Evolutionary conservation across 768 basidiomycete species (phyloP).

Genomic region (Serendipita vermifera): DNA sequence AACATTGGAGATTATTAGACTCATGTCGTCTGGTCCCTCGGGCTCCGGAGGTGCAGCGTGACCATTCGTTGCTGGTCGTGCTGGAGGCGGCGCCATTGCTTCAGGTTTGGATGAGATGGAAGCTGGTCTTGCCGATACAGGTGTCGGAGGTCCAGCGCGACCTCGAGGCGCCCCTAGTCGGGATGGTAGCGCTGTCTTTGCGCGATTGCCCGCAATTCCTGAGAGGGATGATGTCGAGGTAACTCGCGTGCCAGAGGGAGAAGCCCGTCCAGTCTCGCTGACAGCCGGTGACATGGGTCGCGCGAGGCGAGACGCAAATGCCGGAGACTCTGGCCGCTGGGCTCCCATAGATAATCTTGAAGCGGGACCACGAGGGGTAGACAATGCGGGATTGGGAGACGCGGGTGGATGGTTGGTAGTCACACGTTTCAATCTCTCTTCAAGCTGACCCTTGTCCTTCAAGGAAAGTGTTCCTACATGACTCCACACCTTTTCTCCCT

Average conservation of each 20-base stretch:
- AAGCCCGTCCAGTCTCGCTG: conserved; percentile 31
- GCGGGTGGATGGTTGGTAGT: conserved; percentile 37
- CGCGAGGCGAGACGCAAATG: conserved; percentile 28
- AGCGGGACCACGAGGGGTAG: conserved; percentile 18
- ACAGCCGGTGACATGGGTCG: conserved; percentile 17
- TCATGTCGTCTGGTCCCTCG: conserved; percentile 43
- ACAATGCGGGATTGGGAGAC: conserved; percentile 29
- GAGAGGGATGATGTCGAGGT: conserved; percentile 30
- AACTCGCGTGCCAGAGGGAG: conserved; percentile 22
- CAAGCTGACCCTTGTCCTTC: conserved; percentile 86
- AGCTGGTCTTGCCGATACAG: conserved; percentile 14
- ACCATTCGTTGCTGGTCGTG: conserved; percentile 14
- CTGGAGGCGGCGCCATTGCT: too few species aligned
- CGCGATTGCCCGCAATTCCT: conserved; percentile 31
- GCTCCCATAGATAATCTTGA: conserved; percentile 27
- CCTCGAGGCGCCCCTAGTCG: conserved; percentile 55
- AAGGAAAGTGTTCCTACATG: conserved; percentile 60
- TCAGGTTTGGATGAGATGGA: conserved; percentile 24
- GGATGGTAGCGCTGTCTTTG: conserved; percentile 62
- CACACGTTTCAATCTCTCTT: conserved; percentile 78
- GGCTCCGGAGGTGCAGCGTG: conserved; percentile 18
- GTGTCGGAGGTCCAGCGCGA: conserved; percentile 18
- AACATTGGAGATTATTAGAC: conserved; percentile 76
- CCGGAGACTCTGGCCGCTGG: conserved; percentile 23
- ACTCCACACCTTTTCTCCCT: conserved; percentile 78